These are phyloP conservation scores for Chiua virens DNA, from an alignment of 768 basidiomycete genomes.

Conservation along the genomic window DNA sequence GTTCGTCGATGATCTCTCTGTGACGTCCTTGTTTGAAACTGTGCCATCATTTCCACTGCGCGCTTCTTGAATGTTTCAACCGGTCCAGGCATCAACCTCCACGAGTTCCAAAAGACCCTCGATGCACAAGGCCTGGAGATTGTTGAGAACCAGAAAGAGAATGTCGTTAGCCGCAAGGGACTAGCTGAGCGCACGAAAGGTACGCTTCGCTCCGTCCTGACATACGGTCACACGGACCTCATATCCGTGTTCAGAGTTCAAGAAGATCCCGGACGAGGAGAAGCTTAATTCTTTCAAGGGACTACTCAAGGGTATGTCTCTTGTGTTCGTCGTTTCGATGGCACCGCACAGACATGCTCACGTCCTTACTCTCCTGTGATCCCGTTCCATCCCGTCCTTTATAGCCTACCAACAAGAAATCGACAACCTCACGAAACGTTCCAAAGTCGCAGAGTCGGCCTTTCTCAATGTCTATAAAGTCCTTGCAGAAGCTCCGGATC, in stretches of 20 bases:
- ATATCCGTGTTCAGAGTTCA: conserved; percentile 69
- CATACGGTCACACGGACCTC: background rate
- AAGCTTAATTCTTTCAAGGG: conserved; percentile 88
- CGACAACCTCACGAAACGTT: conserved; percentile 90
- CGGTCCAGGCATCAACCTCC: conserved; percentile 73
- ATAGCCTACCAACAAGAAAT: conserved; percentile 96
- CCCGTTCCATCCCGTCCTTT: background rate
- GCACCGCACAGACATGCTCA: background rate
- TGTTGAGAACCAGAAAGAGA: conserved; percentile 99
- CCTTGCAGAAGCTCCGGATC: conserved; percentile 95
- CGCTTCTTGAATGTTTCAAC: background rate
- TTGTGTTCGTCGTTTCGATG: background rate
- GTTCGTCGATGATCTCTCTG: background rate
- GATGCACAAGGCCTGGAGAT: conserved; percentile 93
- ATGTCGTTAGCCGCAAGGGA: conserved; percentile 88
- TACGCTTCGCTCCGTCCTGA: conserved; percentile 22
- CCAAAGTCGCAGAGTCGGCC: conserved; percentile 89
- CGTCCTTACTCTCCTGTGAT: background rate
- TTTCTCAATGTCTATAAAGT: conserved; percentile 98
- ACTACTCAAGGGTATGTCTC: conserved; percentile 72
- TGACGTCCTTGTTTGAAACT: background rate
- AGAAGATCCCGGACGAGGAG: conserved; percentile 88
- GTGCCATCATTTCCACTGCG: background rate
- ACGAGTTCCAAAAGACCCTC: conserved; percentile 89
- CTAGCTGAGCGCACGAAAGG: conserved; percentile 96